Conservation (phyloP, 2,329 filamentous ascomycete genomes). For the Colletotrichum tanaceti region DNA sequence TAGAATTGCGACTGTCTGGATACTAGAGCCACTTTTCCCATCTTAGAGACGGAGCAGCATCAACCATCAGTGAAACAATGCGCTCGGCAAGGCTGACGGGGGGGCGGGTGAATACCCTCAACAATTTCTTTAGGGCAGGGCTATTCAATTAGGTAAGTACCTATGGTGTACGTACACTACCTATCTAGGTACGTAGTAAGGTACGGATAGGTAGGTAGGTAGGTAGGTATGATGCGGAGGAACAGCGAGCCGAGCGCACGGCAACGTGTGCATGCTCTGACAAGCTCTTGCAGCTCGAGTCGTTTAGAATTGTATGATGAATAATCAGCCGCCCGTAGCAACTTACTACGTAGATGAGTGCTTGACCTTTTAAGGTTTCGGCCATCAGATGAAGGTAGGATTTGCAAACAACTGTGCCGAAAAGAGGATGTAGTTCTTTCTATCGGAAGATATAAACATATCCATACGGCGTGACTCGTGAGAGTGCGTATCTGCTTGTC, state of each 20-base stretch:
- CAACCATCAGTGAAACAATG: constrained; percentile 3
- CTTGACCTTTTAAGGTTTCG: constrained; percentile 13
- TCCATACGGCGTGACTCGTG: background rate
- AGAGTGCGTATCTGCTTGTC: background rate
- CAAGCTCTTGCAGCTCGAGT: constrained; percentile 15
- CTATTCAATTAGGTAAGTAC: too few relatives aligned
- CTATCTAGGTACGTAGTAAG: too few relatives aligned
- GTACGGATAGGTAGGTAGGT: too few relatives aligned
- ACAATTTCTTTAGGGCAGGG: constrained; percentile 16
- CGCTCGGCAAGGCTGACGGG: background rate
- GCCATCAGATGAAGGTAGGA: constrained; percentile 22
- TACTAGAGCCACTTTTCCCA: background rate
- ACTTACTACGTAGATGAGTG: constrained; percentile 2
- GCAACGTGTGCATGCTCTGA: constrained; percentile 23
- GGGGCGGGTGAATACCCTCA: background rate
- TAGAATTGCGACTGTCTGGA: background rate
- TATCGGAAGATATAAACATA: background rate
- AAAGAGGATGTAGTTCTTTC: background rate
- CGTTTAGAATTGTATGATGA: background rate
- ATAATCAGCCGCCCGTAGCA: background rate
- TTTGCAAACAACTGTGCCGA: constrained; percentile 2
- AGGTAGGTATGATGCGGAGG: constrained; percentile 39
- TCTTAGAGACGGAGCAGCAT: background rate
- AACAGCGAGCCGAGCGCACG: constrained; percentile 29
- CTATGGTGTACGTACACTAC: too few relatives aligned